Evolutionary conservation across 306 rosid species (phyloP).

Genomic region (Clitoria ternatea): DNA sequence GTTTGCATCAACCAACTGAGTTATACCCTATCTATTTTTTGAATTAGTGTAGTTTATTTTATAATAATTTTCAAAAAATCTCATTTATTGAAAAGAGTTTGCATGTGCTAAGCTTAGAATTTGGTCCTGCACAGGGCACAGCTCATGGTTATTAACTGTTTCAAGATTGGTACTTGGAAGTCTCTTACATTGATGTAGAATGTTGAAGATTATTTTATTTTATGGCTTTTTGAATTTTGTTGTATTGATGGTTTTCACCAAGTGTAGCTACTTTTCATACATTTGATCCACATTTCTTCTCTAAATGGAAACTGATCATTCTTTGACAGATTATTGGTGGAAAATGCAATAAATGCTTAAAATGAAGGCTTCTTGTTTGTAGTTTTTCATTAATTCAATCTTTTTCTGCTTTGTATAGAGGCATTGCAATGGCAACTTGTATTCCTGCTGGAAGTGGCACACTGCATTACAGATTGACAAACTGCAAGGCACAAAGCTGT

Average conservation of each 20-base stretch:
- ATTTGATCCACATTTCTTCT: neutral
- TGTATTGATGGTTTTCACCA: neutral
- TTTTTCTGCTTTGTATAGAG: slow-evolving; percentile 28
- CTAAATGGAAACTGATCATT: neutral
- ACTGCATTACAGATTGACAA: slow-evolving; percentile 31
- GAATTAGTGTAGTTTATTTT: neutral
- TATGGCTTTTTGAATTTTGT: neutral
- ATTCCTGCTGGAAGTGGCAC: slow-evolving; percentile 54
- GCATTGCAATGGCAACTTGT: slow-evolving; percentile 60
- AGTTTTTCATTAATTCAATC: slow-evolving; percentile 10
- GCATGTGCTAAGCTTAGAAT: neutral
- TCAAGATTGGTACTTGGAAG: neutral
- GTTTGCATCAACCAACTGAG: too few species aligned
- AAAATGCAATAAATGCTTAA: neutral
- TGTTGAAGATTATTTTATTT: neutral
- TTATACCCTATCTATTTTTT: too few species aligned
- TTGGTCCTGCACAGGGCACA: slow-evolving; percentile 13
- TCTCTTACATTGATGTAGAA: neutral
- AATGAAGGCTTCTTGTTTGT: slow-evolving; percentile 10
- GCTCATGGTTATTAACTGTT: slow-evolving; percentile 3
- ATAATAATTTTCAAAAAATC: neutral
- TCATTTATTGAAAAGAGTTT: neutral
- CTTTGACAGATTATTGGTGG: neutral
- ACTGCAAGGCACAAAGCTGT: slow-evolving; percentile 41
- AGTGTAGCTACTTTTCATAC: neutral